These are phyloP conservation scores for Boeremia exigua DNA, from an alignment of 2,329 filamentous ascomycete genomes.

Conservation along the genomic window DNA sequence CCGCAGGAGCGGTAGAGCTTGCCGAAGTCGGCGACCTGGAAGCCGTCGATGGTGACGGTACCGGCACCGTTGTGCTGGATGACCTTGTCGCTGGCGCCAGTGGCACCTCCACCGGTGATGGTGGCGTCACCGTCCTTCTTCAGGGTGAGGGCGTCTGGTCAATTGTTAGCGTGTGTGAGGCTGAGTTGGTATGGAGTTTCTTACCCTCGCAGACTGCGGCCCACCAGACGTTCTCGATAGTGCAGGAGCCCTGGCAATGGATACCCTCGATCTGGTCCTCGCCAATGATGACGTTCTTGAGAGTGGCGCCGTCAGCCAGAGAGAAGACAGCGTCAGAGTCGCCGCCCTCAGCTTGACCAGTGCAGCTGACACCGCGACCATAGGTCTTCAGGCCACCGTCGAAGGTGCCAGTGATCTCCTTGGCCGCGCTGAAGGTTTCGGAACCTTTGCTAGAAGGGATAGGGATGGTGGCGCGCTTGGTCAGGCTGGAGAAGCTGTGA, in stretches of 20 bases:
- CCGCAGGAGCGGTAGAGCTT: constrained; percentile 55
- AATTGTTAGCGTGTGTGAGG: constrained; percentile 3
- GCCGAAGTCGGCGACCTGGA: constrained; percentile 39
- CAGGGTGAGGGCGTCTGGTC: constrained; percentile 39
- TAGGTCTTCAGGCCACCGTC: constrained; percentile 34
- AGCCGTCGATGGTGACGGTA: constrained; percentile 42
- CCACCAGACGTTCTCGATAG: constrained; percentile 54
- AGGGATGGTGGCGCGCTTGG: constrained; percentile 29
- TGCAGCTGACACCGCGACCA: constrained; percentile 42
- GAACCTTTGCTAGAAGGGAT: constrained; percentile 30
- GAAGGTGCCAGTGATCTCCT: constrained; percentile 26
- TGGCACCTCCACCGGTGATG: constrained; percentile 50
- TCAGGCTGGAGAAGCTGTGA: constrained; percentile 22
- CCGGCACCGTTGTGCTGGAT: constrained; percentile 50
- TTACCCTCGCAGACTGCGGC: constrained; percentile 45
- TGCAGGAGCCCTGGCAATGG: constrained; percentile 51
- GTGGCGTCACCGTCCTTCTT: constrained; percentile 40
- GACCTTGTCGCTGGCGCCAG: constrained; percentile 46
- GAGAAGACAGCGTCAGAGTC: constrained; percentile 58
- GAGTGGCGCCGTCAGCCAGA: constrained; percentile 55
- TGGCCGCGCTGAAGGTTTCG: constrained; percentile 24
- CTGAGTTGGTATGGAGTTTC: background rate
- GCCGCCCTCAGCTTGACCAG: constrained; percentile 51
- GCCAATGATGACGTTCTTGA: constrained; percentile 62
- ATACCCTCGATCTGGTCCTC: constrained; percentile 50